Conservation (phyloP, 1,284 basidiomycete genomes). For the Apiotrichum mycotoxinovorans region DNA sequence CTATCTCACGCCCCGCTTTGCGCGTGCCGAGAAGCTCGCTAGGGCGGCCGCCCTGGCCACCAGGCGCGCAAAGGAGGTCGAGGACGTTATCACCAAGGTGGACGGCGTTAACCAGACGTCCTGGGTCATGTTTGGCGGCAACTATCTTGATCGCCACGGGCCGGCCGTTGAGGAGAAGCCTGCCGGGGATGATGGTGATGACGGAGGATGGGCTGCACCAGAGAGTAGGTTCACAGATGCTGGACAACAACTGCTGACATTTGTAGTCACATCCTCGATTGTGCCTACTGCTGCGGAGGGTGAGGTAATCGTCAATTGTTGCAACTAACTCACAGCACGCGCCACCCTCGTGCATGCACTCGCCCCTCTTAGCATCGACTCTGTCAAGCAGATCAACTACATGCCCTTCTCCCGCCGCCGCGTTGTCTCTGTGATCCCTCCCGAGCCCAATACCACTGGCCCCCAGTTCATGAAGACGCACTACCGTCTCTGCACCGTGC, state of each 20-base stretch:
- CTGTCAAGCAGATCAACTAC: slow-evolving; percentile 19
- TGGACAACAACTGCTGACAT: neutral
- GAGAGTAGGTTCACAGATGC: slow-evolving; percentile 9
- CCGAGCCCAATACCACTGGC: slow-evolving; percentile 1
- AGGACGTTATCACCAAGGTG: slow-evolving; percentile 24
- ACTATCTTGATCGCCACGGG: slow-evolving; percentile 19
- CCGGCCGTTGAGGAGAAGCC: neutral
- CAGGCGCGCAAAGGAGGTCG: slow-evolving; percentile 26
- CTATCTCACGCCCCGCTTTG: slow-evolving; percentile 11
- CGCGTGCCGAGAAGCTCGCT: slow-evolving; percentile 26
- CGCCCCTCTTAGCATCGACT: neutral
- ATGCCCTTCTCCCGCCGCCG: slow-evolving; percentile 33
- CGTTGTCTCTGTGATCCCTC: slow-evolving; percentile 21
- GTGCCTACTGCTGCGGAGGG: slow-evolving; percentile 1
- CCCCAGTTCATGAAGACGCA: slow-evolving; percentile 16
- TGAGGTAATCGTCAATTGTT: neutral
- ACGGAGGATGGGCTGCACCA: slow-evolving; percentile 26
- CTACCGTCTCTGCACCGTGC: slow-evolving; percentile 29
- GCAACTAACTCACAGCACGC: slow-evolving; percentile 5
- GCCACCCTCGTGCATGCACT: neutral
- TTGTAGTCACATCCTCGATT: no score
- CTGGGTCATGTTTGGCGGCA: slow-evolving; percentile 31
- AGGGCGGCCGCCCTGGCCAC: slow-evolving; percentile 20
- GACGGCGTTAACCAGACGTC: slow-evolving; percentile 26
- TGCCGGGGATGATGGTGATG: neutral